phyloP scores from a whole-genome alignment of 2,329 filamentous ascomycete genomes.

The Bipolaris oryzae region DNA sequence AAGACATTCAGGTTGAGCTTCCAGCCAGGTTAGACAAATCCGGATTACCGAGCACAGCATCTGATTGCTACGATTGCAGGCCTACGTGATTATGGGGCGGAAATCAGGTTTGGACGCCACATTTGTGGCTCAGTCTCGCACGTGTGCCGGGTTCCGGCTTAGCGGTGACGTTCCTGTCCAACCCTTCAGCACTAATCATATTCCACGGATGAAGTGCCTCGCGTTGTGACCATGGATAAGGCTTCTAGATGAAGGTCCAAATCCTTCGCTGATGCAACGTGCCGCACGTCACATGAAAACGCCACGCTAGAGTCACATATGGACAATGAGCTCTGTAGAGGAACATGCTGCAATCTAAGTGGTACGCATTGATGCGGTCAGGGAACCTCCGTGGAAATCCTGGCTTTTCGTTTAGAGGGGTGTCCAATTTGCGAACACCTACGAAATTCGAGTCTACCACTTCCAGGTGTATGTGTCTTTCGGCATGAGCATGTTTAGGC shows the following conservation, averaged over 20 bases:
- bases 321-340: neutral
- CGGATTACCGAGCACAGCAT: constrained; percentile 5
- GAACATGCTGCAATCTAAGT: neutral
- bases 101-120: constrained; percentile 26
- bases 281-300: neutral
- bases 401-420: neutral
- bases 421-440: neutral
- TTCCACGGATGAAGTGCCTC: constrained; percentile 3
- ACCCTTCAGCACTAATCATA: constrained; percentile 6
- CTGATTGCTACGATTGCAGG: constrained; percentile 7
- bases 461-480: neutral
- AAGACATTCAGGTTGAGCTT: neutral
- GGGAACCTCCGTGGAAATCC: neutral
- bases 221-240: constrained; percentile 3
- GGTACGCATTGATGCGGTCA: neutral
- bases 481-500: neutral
- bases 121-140: constrained; percentile 29
- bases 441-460: neutral
- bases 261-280: constrained; percentile 1
- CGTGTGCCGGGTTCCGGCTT: constrained; percentile 9
- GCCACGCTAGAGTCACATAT: neutral
- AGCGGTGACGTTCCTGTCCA: constrained; percentile 20
- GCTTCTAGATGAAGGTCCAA: constrained; percentile 16
- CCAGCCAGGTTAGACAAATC: neutral
- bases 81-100: constrained; percentile 15